phyloP scores from a whole-genome alignment of 2,329 filamentous ascomycete genomes.

The Diaporthe aspalathi region DNA sequence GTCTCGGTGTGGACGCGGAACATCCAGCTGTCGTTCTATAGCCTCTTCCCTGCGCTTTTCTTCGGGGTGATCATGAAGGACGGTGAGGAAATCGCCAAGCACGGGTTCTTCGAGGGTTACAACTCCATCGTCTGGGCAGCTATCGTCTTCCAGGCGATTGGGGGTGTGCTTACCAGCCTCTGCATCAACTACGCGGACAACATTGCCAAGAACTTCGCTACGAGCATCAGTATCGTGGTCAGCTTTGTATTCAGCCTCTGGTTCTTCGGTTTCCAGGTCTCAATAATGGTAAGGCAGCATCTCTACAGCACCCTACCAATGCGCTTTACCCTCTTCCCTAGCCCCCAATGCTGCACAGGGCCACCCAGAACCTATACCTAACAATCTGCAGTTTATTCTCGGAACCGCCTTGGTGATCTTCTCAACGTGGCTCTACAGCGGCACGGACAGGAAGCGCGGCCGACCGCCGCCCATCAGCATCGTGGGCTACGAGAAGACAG shows the following conservation, averaged over 20 bases:
- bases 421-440: conserved; percentile 87
- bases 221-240: conserved; percentile 89
- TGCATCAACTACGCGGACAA: conserved; percentile 88
- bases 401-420: conserved; percentile 83
- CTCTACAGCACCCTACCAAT: background rate
- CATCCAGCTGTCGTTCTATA: conserved; percentile 94
- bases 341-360: conserved; percentile 12
- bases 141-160: conserved; percentile 83
- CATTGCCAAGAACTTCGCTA: conserved; percentile 93
- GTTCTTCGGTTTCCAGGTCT: conserved; percentile 85
- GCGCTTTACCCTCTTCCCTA: background rate
- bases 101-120: conserved; percentile 95
- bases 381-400: conserved; percentile 74
- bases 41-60: conserved; percentile 87
- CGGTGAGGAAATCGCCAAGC: conserved; percentile 81
- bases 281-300: conserved; percentile 74
- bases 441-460: conserved; percentile 68
- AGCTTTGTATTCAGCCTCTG: conserved; percentile 87
- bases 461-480: conserved; percentile 76
- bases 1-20: conserved; percentile 94
- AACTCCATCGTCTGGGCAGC: conserved; percentile 91
- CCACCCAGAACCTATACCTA: conserved; percentile 34
- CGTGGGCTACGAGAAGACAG: conserved; percentile 81
- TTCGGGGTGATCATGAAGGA: conserved; percentile 90
- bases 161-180: conserved; percentile 85